Evolutionary conservation across 2,329 filamentous ascomycete species (phyloP).

Genomic region (Claviceps spartinae): DNA sequence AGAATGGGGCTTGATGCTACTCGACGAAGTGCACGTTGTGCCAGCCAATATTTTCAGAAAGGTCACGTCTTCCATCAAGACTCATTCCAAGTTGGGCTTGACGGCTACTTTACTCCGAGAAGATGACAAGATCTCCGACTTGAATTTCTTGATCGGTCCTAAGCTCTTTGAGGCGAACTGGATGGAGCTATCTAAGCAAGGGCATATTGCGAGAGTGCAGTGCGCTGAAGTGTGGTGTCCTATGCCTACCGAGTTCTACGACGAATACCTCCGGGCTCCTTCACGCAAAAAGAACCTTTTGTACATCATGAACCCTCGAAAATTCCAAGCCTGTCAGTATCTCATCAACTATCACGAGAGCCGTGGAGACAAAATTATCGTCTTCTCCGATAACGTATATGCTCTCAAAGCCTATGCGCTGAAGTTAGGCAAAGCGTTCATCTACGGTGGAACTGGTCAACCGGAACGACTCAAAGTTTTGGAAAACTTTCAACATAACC

Average conservation of each 20-base stretch:
- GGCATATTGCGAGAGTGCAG: conserved; percentile 92
- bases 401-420: conserved; percentile 75
- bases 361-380: conserved; percentile 92
- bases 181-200: conserved; percentile 96
- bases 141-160: conserved; percentile 94
- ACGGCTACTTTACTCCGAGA: conserved; percentile 90
- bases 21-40: conserved; percentile 96
- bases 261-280: conserved; percentile 70
- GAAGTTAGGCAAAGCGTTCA: conserved; percentile 75
- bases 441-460: conserved; percentile 80
- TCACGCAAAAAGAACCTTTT: conserved; percentile 39
- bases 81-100: conserved; percentile 86
- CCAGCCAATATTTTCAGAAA: conserved; percentile 93
- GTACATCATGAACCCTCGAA: conserved; percentile 95
- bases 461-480: conserved; percentile 75
- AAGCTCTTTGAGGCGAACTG: conserved; percentile 98
- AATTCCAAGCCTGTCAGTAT: conserved; percentile 95
- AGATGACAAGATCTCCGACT: conserved; percentile 94
- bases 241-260: conserved; percentile 97
- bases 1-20: conserved; percentile 94
- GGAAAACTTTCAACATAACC: conserved; percentile 91
- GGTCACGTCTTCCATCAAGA: conserved; percentile 84
- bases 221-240: conserved; percentile 99
- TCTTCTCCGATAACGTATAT: conserved; percentile 96
- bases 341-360: conserved; percentile 96